These are phyloP conservation scores for Entomortierella lignicola DNA, from an alignment of 192 early-diverging fungal genomes.

Conservation along the genomic window DNA sequence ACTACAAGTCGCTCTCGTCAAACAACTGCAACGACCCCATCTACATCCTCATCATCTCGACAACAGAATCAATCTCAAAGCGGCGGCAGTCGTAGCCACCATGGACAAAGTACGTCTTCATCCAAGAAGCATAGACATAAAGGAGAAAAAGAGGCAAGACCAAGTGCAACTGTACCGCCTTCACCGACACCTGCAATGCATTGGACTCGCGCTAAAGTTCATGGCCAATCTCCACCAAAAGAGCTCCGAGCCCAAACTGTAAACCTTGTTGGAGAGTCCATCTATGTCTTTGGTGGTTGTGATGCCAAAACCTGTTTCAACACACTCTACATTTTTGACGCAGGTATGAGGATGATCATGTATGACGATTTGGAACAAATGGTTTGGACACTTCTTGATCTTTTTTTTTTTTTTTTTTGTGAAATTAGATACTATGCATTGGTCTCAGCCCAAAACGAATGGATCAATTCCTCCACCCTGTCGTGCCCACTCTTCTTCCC, in stretches of 20 bases:
- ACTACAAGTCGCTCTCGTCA: not conserved
- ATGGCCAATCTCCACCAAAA: conserved; percentile 69
- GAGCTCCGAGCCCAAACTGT: conserved; percentile 83
- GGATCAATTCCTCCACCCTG: conserved; percentile 82
- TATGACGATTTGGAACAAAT: too few relatives aligned
- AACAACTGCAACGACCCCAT: not conserved
- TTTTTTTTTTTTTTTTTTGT: not conserved
- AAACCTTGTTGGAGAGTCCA: conserved; percentile 75
- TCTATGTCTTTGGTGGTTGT: conserved; percentile 91
- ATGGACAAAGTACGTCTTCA: conserved; percentile 2
- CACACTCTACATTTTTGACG: conserved; percentile 84
- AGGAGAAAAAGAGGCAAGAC: conserved; percentile 14
- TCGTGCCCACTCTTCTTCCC: conserved; percentile 83
- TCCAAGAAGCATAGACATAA: conserved; percentile 19
- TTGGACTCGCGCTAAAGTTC: conserved; percentile 74
- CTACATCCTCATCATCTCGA: not conserved
- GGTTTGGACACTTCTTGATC: too few relatives aligned
- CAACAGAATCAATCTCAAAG: not conserved
- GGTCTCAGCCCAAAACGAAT: conserved; percentile 74
- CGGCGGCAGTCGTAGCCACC: not conserved
- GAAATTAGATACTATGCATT: conserved; percentile 79
- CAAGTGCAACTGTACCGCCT: conserved; percentile 53
- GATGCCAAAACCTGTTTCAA: conserved; percentile 79
- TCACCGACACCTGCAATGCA: conserved; percentile 86
- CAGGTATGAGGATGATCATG: too few relatives aligned